Percentiles rank a stretch among this genome's conserved stretches.
These are phyloP conservation scores for Mycena sp. DNA, from an alignment of 1,284 basidiomycete species.

Conservation along the genomic window DNA sequence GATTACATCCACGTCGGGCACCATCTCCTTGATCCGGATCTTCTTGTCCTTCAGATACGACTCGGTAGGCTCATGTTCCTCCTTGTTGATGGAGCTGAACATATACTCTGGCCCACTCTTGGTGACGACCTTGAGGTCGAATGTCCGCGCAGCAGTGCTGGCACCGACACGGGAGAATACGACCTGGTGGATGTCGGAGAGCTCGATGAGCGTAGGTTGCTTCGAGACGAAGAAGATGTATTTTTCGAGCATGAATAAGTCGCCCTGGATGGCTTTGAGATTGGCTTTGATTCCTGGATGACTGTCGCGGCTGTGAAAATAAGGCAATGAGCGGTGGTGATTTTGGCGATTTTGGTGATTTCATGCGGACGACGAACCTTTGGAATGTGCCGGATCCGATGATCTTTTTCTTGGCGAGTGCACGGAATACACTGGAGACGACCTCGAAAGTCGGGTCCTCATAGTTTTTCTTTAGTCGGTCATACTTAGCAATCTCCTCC, in stretches of 20 bases:
- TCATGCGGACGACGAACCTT: slow-evolving; percentile 62
- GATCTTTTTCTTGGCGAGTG: slow-evolving; percentile 91
- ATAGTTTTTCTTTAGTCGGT: slow-evolving; percentile 90
- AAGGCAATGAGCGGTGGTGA: too few relatives aligned
- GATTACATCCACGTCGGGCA: slow-evolving; percentile 82
- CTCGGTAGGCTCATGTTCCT: slow-evolving; percentile 92
- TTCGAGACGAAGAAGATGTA: slow-evolving; percentile 98
- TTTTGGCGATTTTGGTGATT: not conserved
- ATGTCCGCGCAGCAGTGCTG: slow-evolving; percentile 90
- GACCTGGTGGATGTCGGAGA: slow-evolving; percentile 91
- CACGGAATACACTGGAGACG: slow-evolving; percentile 94
- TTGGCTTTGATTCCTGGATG: slow-evolving; percentile 94
- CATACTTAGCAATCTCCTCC: slow-evolving; percentile 79
- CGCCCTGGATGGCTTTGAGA: slow-evolving; percentile 96
- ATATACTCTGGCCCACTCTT: slow-evolving; percentile 85
- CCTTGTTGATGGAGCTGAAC: slow-evolving; percentile 95
- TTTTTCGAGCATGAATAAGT: slow-evolving; percentile 98
- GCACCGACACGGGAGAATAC: slow-evolving; percentile 97
- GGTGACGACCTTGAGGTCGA: slow-evolving; percentile 92
- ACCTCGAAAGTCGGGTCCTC: slow-evolving; percentile 94
- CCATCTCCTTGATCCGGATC: slow-evolving; percentile 95
- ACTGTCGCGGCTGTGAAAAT: slow-evolving; percentile 66
- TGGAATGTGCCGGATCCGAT: slow-evolving; percentile 87
- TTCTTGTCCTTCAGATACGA: slow-evolving; percentile 91
- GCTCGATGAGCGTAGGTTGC: slow-evolving; percentile 92